Evolutionary conservation across 2,329 filamentous ascomycete species (phyloP), one percentile per base, ranked within the genome.

Genomic region (Davidsoniella neocaledoniae): DNA sequence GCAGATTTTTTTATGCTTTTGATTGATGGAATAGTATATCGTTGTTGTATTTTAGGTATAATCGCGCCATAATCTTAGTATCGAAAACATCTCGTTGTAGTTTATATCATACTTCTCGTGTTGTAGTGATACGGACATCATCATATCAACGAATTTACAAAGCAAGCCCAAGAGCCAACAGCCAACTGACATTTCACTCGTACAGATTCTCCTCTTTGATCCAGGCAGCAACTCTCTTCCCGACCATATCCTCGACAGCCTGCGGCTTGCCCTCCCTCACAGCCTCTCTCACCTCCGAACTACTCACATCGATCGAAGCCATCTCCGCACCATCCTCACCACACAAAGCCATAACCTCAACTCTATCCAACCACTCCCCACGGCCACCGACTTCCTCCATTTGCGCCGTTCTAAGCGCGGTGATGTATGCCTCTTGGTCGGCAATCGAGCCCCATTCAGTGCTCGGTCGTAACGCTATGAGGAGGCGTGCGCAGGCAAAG

Each of bases 381-480:
- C 55, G 53, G 43, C 55, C 53, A 41, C 56, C 55, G 48, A 55
- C 51, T 52, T 53, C 48, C 43, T 55, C 55, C 51, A 55, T 36
- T 45, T 17, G 12, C 26, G 43, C 54, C 54, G 26, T 45, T 45
- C 21, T 48, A 49, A 87, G 58, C 6, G 58, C 59, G 29, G 67
- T 60, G 16, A 85, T 56, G 60, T 78, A 83, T 7, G 68, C 53
- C 64, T 67, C 23, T 66, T 70, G 41, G 61, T 62, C 62, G 10
- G 53, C 58, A n/a, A 52, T 50, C 0, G 53, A 66, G 1, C 79
- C 81, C 71, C 77, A 83, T 41, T 70, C 69, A 21, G 72, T 73
- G 46, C 74, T 73, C 1, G 76, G 69, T 43, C 84, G 68, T 60
- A 79, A 71, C 46, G 75, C 81, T 1, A 86, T 77, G 10, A 76